Base-by-base conservation (phyloP, 148 eudicot species). In the Salicornia ramosissima region DNA sequence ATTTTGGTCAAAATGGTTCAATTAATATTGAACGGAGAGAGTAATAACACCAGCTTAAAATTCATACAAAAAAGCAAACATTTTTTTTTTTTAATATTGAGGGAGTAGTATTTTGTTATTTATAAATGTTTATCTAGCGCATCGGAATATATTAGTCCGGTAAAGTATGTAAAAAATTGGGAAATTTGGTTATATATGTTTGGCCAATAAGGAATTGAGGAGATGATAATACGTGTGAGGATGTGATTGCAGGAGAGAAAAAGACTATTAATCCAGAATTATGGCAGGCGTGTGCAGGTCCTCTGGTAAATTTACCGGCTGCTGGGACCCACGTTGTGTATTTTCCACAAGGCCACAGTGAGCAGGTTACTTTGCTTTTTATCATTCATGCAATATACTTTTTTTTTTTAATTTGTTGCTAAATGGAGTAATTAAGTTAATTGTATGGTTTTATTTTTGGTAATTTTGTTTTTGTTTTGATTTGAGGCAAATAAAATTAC, bases 211-310 rank as follows among this genome's bases (percentile, higher is more conserved):
- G 49, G 56, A 31, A n/a, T n/a, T n/a, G n/a, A n/a, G n/a, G n/a
- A 33, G 65, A 18, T 47, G 31, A 12, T 68, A 76, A 78, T 72
- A 78, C 70, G 70, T 73, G 49, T 72, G 21, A 14, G 50, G 31
- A 42, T 70, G 69, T 50, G 45, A 15, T 26, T 36, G 74, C 83
- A 84, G 97, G 79, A 16, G 94, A 86, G 85, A 93, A 88, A 83
- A 93, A 79, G 79, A 84, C 84, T 66, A 84, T 93, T 47, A 93
- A 93, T 56, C 74, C 69, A 53, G 96, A 93, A 85, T 81, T 93
- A 78, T 93, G 98, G 98, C 98, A 93, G 75, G 96, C 96, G 46
- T 93, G 98, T 78, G 91, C 98, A 77, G 98, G 98, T 2, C 98
- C 96, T 64, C 83, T 93, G 79, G 95, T 88, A 18, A 88, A 85